Evolutionary conservation across 2,329 filamentous ascomycete species (phyloP).

Genomic region (Colletotrichum cuscutae): DNA sequence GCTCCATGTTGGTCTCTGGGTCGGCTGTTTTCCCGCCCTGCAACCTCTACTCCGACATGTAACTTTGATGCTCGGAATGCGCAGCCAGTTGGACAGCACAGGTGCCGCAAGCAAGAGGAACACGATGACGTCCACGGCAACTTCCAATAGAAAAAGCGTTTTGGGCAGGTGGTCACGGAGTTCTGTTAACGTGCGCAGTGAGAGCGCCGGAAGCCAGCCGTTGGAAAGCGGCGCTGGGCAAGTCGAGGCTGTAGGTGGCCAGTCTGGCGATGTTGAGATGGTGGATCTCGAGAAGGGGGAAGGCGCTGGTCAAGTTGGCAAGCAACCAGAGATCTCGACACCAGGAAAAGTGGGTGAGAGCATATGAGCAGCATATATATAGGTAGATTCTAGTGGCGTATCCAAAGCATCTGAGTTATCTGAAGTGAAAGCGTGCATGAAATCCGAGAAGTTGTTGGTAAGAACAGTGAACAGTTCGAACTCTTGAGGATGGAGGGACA

Average conservation of each 20-base stretch:
- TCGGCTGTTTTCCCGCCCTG: slow-evolving; percentile 51
- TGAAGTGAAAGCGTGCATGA: neutral
- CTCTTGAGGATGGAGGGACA: neutral
- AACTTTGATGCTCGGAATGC: slow-evolving; percentile 3
- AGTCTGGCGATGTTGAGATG: slow-evolving; percentile 1
- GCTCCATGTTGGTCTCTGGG: slow-evolving; percentile 55
- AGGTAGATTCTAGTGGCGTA: neutral
- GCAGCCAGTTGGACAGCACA: slow-evolving; percentile 6
- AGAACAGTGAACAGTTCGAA: neutral
- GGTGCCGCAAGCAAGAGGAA: neutral
- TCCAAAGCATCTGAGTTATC: neutral
- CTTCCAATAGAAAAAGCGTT: neutral
- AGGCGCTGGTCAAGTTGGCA: neutral
- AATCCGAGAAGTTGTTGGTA: neutral
- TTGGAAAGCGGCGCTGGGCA: neutral
- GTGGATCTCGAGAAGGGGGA: slow-evolving; percentile 17
- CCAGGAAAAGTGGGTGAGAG: neutral
- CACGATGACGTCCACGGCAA: neutral
- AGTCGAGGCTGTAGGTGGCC: neutral
- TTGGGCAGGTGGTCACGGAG: neutral
- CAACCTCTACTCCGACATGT: slow-evolving; percentile 42
- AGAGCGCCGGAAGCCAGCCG: neutral
- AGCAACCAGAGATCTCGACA: neutral
- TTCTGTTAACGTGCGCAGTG: neutral
- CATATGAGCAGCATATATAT: neutral